phyloP scores from a whole-genome alignment of 176 grass and related monocot species.

The Microstegium vimineum region DNA sequence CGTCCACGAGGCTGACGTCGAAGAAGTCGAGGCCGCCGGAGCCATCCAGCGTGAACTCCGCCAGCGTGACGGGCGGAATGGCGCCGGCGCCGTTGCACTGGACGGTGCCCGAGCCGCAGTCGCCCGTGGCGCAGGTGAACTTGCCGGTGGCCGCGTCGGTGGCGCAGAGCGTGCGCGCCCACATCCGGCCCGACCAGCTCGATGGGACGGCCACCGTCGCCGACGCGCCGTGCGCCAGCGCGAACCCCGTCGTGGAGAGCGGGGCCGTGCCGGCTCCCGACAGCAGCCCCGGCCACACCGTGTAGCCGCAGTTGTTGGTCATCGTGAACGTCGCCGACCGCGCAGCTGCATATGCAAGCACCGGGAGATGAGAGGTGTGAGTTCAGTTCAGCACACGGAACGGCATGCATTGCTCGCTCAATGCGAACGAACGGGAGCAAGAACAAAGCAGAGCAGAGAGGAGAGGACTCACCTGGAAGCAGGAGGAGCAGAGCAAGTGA shows the following conservation, averaged over 20 bases:
- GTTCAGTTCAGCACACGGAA: background rate
- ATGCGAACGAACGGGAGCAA: background rate
- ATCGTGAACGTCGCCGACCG: slow-evolving; percentile 77
- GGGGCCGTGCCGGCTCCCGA: slow-evolving; percentile 66
- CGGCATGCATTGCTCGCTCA: background rate
- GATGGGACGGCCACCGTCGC: slow-evolving; percentile 40
- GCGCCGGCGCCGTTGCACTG: slow-evolving; percentile 68
- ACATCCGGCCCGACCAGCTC: slow-evolving; percentile 89
- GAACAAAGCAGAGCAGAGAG: background rate
- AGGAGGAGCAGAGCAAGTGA: slow-evolving; percentile 34
- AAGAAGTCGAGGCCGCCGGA: slow-evolving; percentile 82
- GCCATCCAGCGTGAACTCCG: slow-evolving; percentile 89
- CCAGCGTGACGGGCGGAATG: slow-evolving; percentile 61
- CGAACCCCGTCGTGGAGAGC: slow-evolving; percentile 68
- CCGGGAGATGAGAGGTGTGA: background rate
- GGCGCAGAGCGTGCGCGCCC: slow-evolving; percentile 85
- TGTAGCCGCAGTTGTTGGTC: slow-evolving; percentile 73
- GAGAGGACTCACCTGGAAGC: slow-evolving; percentile 20
- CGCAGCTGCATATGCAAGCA: slow-evolving; percentile 12
- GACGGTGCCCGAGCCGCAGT: slow-evolving; percentile 61
- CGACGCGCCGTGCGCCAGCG: slow-evolving; percentile 55
- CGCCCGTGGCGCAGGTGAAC: slow-evolving; percentile 75
- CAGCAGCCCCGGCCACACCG: slow-evolving; percentile 89
- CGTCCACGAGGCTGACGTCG: slow-evolving; percentile 96
- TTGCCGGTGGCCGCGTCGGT: slow-evolving; percentile 45